Evolutionary conservation across 148 eudicot genomes (phyloP).

Genomic region (Amaranthus palmeri): DNA sequence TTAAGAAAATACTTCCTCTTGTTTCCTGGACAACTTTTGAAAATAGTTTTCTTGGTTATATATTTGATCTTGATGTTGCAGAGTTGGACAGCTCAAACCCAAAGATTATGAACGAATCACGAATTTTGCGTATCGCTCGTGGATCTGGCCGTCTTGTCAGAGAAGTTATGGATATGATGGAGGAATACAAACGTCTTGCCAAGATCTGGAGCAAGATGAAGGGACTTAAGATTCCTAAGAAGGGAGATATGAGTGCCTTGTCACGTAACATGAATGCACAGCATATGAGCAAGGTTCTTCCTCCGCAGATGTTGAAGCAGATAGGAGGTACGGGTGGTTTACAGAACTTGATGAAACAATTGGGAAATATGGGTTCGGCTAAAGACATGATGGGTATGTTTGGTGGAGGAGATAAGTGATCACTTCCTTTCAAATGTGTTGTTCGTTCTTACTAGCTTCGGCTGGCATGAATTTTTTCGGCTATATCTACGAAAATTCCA

Average conservation of each 20-base stretch:
- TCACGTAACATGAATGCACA: constrained; percentile 89
- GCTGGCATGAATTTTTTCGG: not conserved
- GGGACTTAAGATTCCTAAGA: constrained; percentile 89
- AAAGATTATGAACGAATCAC: constrained; percentile 72
- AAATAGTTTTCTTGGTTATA: not conserved
- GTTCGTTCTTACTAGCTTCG: not conserved
- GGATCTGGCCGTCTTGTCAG: constrained; percentile 69
- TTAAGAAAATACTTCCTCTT: not conserved
- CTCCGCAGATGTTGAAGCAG: constrained; percentile 82
- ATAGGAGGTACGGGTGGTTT: constrained; percentile 90
- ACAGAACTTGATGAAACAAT: constrained; percentile 85
- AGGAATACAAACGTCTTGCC: constrained; percentile 84
- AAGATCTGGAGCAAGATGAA: constrained; percentile 95
- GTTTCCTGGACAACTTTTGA: not conserved
- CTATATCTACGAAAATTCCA: not conserved
- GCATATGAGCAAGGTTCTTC: constrained; percentile 83
- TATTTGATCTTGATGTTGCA: constrained; percentile 23
- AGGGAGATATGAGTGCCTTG: constrained; percentile 89
- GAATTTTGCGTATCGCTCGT: constrained; percentile 90
- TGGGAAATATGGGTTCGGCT: constrained; percentile 50
- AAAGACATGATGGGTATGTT: constrained; percentile 96
- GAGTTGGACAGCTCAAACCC: constrained; percentile 93
- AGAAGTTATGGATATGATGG: constrained; percentile 85
- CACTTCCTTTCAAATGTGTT: too few species aligned
- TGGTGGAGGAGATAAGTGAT: constrained; percentile 67